Conservation (phyloP, 768 basidiomycete genomes). For the Candolleomyces aberdarensis region DNA sequence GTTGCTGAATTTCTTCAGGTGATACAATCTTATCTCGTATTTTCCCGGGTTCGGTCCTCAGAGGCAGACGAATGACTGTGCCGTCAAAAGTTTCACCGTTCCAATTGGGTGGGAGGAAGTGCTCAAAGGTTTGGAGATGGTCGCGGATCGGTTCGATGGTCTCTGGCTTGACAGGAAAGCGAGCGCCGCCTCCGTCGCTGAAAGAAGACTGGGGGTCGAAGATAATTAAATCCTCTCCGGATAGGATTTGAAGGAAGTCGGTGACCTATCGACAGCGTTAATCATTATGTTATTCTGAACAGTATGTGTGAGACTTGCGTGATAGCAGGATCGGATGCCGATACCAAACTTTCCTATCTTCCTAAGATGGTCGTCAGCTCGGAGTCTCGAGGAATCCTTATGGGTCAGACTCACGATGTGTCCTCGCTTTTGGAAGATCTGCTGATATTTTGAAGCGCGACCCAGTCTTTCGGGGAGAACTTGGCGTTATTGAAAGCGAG, state of each 20-base stretch:
- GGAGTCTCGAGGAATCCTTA: neutral
- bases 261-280: slow-evolving; percentile 32
- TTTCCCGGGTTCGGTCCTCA: slow-evolving; percentile 30
- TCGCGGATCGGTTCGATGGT: slow-evolving; percentile 21
- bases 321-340: slow-evolving; percentile 50
- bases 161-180: slow-evolving; percentile 22
- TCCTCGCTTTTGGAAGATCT: slow-evolving; percentile 45
- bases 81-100: slow-evolving; percentile 27
- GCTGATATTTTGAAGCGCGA: slow-evolving; percentile 39
- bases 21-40: slow-evolving; percentile 33
- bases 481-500: slow-evolving; percentile 44
- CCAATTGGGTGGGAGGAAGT: slow-evolving; percentile 19
- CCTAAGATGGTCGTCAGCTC: slow-evolving; percentile 20
- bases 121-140: slow-evolving; percentile 29
- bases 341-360: slow-evolving; percentile 55
- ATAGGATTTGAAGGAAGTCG: slow-evolving; percentile 48
- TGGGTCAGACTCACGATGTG: slow-evolving; percentile 32
- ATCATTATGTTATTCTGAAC: neutral
- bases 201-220: slow-evolving; percentile 40
- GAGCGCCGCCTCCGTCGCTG: slow-evolving; percentile 26
- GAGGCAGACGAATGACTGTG: slow-evolving; percentile 45
- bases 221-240: slow-evolving; percentile 34
- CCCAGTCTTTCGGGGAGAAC: slow-evolving; percentile 42
- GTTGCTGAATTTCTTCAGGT: slow-evolving; percentile 27
- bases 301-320: slow-evolving; percentile 27